A percentile compares a stretch with the other conserved stretches of the same genome.
Conservation (phyloP, 2,329 filamentous ascomycete species). For the Penicillium sp. region DNA sequence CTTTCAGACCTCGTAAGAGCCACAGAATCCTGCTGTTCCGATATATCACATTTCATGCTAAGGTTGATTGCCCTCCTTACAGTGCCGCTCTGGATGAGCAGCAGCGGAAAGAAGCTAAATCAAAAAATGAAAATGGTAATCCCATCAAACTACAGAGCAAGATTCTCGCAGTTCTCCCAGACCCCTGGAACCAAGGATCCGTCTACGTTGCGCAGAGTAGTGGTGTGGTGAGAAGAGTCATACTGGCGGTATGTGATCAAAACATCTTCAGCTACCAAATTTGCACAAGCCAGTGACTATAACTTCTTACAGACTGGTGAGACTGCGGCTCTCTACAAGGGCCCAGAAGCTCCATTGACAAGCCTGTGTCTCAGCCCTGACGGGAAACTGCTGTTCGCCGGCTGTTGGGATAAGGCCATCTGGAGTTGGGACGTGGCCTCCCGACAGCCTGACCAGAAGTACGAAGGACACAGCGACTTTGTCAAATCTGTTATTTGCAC, state of each 20-base stretch:
- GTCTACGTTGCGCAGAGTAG: constrained; percentile 85
- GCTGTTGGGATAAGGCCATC: constrained; percentile 91
- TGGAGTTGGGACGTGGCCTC: constrained; percentile 78
- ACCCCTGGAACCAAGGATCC: constrained; percentile 62
- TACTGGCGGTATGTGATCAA: constrained; percentile 67
- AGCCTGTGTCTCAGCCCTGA: constrained; percentile 66
- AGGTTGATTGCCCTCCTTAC: constrained; percentile 13
- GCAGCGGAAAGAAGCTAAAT: constrained; percentile 67
- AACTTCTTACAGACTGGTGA: constrained; percentile 44
- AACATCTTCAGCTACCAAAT: constrained; percentile 14
- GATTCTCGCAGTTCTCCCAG: constrained; percentile 71
- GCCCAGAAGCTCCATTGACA: constrained; percentile 77
- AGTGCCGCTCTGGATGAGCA: constrained; percentile 54
- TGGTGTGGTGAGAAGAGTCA: constrained; percentile 73
- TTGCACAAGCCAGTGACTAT: constrained; percentile 5
- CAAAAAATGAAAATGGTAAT: constrained; percentile 79
- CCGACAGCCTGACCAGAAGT: constrained; percentile 58
- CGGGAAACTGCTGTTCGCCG: constrained; percentile 70
- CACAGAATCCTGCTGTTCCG: constrained; percentile 1
- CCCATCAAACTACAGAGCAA: constrained; percentile 84
- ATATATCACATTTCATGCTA: neutral
- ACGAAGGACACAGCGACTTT: constrained; percentile 83
- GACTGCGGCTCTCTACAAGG: constrained; percentile 60
- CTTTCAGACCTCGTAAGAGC: constrained; percentile 83
- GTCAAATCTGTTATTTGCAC: constrained; percentile 76